Evolutionary conservation across 192 early-diverging fungal species (phyloP).

Genomic region (Paraglomus occultum): DNA sequence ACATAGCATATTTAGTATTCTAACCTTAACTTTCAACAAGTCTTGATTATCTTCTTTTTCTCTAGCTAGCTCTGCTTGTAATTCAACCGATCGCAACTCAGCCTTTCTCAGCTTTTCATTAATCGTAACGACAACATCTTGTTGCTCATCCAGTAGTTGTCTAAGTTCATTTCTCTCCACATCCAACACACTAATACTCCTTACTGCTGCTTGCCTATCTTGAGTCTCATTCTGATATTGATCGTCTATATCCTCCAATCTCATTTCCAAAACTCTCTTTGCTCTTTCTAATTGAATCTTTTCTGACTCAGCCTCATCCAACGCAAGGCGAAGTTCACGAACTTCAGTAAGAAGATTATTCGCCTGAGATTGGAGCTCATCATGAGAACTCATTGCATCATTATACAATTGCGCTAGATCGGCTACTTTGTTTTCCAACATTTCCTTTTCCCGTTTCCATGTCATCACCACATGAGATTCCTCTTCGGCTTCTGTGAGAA

Average conservation of each 20-base stretch:
- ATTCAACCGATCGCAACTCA: slow-evolving; percentile 61
- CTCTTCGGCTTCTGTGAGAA: slow-evolving; percentile 48
- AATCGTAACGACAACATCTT: slow-evolving; percentile 59
- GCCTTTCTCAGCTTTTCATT: slow-evolving; percentile 68
- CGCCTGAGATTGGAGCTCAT: slow-evolving; percentile 64
- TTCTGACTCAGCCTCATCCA: slow-evolving; percentile 74
- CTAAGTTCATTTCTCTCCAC: slow-evolving; percentile 71
- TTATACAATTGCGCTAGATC: slow-evolving; percentile 68
- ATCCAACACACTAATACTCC: slow-evolving; percentile 67
- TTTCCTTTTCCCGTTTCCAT: slow-evolving; percentile 80
- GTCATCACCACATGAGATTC: slow-evolving; percentile 63
- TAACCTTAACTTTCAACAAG: slow-evolving; percentile 41
- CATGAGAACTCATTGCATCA: slow-evolving; percentile 56
- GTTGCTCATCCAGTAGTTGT: slow-evolving; percentile 69
- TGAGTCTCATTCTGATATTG: slow-evolving; percentile 67
- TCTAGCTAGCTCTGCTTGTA: slow-evolving; percentile 73
- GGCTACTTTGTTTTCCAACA: slow-evolving; percentile 66
- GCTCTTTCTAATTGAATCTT: slow-evolving; percentile 61
- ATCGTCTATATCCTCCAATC: slow-evolving; percentile 72
- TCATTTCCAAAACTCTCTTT: slow-evolving; percentile 69
- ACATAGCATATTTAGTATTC: not conserved
- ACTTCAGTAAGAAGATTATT: slow-evolving; percentile 49
- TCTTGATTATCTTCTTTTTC: slow-evolving; percentile 63
- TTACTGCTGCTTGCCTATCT: slow-evolving; percentile 67
- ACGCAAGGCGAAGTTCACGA: slow-evolving; percentile 52